Conservation (phyloP, 2,329 filamentous ascomycete genomes). For the Dothiorella sarmentorum region DNA sequence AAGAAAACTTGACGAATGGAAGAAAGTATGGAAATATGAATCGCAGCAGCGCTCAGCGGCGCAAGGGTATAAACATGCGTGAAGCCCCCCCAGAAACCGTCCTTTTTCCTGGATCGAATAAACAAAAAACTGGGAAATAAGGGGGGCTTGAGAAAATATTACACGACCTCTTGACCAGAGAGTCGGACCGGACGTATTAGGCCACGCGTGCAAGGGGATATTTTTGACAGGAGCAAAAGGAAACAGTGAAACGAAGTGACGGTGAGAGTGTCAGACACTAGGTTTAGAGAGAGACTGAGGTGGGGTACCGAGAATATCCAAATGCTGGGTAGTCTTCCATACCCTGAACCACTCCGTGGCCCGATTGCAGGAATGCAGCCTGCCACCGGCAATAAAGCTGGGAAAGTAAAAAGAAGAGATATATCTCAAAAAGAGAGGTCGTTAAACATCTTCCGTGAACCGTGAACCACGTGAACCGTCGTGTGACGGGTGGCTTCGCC, state of each 20-base stretch:
- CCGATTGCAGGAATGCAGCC: constrained; percentile 3
- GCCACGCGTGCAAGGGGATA: constrained; percentile 13
- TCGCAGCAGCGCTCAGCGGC: constrained; percentile 13
- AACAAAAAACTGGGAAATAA: not conserved
- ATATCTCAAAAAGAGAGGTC: constrained; percentile 15
- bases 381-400: not conserved
- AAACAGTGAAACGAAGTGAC: not conserved
- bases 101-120: constrained; percentile 10
- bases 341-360: not conserved
- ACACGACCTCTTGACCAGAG: constrained; percentile 11
- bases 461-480: constrained; percentile 46
- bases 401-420: constrained; percentile 10
- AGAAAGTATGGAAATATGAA: not conserved
- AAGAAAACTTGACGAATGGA: not conserved
- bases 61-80: constrained; percentile 16
- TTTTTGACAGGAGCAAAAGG: not conserved
- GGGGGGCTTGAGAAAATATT: constrained; percentile 10
- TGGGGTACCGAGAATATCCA: constrained; percentile 12
- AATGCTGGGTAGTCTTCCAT: not conserved
- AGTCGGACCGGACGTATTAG: constrained; percentile 15
- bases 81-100: constrained; percentile 8
- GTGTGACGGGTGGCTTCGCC: constrained; percentile 43
- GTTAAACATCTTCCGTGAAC: constrained; percentile 48
- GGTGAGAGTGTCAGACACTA: constrained; percentile 8
- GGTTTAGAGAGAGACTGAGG: constrained; percentile 8